Percentiles rank a stretch among this genome's conserved stretches.
phyloP scores from a whole-genome alignment of 2,329 filamentous ascomycete species.

The Plectosphaerella sp. region DNA sequence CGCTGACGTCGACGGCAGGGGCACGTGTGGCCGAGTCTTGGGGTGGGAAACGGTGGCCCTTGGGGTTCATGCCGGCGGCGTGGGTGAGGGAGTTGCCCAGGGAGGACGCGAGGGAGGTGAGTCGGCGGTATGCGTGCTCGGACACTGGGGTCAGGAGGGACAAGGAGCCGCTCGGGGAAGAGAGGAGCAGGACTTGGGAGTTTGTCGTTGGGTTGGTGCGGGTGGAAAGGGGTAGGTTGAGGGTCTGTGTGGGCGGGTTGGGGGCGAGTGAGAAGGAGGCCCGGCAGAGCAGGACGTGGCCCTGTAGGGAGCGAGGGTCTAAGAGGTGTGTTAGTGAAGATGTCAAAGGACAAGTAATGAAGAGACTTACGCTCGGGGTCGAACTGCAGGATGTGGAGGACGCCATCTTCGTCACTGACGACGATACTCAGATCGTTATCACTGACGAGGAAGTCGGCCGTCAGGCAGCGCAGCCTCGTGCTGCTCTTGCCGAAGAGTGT shows the following conservation, averaged over 20 bases:
- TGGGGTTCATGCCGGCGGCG: conserved; percentile 76
- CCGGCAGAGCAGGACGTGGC: conserved; percentile 79
- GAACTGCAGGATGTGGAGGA: conserved; percentile 86
- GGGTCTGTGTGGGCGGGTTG: conserved; percentile 70
- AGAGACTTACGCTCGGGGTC: conserved; percentile 78
- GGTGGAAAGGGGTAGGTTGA: conserved; percentile 50
- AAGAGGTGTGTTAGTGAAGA: conserved; percentile 16
- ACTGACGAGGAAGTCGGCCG: conserved; percentile 84
- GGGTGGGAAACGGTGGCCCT: conserved; percentile 61
- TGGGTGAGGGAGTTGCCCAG: conserved; percentile 72
- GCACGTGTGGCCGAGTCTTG: conserved; percentile 39
- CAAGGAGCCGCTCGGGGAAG: conserved; percentile 72
- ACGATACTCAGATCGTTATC: conserved; percentile 79
- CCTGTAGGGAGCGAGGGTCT: conserved; percentile 93
- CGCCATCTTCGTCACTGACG: conserved; percentile 77
- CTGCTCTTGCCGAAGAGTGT: conserved; percentile 85
- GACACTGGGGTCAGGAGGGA: conserved; percentile 72
- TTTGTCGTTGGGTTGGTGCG: conserved; percentile 25
- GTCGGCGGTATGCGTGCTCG: conserved; percentile 77
- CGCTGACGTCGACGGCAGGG: conserved; percentile 53
- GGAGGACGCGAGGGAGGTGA: conserved; percentile 77
- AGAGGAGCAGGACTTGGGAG: conserved; percentile 56
- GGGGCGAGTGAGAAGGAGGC: conserved; percentile 82
- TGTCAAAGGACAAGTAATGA: not conserved
- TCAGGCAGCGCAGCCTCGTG: conserved; percentile 70